phyloP scores from a whole-genome alignment of 305 asterid species.

The Andrographis paniculata region DNA sequence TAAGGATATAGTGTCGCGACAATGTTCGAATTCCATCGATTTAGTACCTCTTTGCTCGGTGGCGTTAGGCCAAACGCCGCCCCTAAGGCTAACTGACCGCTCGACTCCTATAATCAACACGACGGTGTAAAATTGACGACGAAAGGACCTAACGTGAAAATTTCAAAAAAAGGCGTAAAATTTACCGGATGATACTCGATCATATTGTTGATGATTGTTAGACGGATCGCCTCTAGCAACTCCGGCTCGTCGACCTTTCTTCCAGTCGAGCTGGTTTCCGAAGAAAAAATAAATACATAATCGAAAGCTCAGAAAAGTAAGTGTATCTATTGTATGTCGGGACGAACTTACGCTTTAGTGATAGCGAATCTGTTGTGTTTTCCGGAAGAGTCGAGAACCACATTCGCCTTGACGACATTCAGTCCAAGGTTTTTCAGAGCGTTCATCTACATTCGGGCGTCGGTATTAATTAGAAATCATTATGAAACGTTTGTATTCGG shows the following conservation, averaged over 20 bases:
- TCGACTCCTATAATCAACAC: conserved; percentile 65
- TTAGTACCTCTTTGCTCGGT: conserved; percentile 47
- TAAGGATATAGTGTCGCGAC: not conserved
- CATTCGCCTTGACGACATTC: conserved; percentile 90
- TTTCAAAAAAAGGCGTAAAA: conserved; percentile 5
- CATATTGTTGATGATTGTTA: conserved; percentile 90
- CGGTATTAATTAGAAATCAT: too few relatives aligned
- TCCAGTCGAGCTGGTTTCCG: conserved; percentile 67
- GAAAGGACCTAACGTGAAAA: too few relatives aligned
- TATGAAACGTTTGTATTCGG: too few relatives aligned
- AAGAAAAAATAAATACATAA: not conserved
- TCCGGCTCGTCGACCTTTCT: conserved; percentile 91
- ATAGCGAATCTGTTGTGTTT: conserved; percentile 89
- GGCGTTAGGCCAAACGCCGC: conserved; percentile 66
- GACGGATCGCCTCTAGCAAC: conserved; percentile 96
- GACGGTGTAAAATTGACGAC: conserved; percentile 16
- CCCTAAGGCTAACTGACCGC: conserved; percentile 87
- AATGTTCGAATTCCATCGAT: not conserved
- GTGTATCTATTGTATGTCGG: too few relatives aligned
- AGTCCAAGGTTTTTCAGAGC: conserved; percentile 82
- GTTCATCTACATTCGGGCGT: conserved; percentile 77
- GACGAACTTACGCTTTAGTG: conserved; percentile 76
- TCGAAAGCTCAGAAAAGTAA: not conserved
- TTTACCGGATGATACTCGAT: conserved; percentile 90
- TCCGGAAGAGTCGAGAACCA: conserved; percentile 89